Evolutionary conservation across 495 filamentous ascomycete genomes (phyloP).

Genomic region (Evernia prunastri): DNA sequence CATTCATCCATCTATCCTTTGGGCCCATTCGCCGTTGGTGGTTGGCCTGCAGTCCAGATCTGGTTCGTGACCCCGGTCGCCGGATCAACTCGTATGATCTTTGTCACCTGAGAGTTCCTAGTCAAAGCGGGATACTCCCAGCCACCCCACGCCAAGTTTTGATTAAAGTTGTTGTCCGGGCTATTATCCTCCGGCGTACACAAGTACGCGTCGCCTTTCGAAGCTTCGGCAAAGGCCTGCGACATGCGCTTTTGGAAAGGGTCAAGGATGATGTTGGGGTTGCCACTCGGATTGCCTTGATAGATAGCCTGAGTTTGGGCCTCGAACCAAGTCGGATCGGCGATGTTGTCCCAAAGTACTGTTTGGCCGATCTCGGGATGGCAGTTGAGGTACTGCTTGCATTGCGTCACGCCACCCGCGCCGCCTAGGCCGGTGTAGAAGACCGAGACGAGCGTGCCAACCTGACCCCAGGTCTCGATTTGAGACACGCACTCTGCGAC

Average conservation of each 20-base stretch:
- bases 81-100: conserved; percentile 10
- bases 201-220: conserved; percentile 9
- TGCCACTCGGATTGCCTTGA: background rate
- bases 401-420: background rate
- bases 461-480: background rate
- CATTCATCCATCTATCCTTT: too few relatives aligned
- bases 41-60: too few relatives aligned
- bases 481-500: background rate
- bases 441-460: background rate
- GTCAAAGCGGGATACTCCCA: conserved; percentile 18
- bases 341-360: background rate
- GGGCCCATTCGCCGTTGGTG: too few relatives aligned
- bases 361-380: background rate
- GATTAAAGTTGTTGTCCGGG: background rate
- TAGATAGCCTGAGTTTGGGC: background rate
- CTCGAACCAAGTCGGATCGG: background rate
- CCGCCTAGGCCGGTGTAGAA: conserved; percentile 5
- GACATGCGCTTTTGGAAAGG: conserved; percentile 12
- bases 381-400: background rate
- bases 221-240: conserved; percentile 12
- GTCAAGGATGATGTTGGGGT: background rate
- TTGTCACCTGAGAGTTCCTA: background rate
- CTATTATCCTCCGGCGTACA: background rate
- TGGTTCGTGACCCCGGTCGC: background rate
- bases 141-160: conserved; percentile 13